These are phyloP conservation scores for Eimeria falciformis DNA, from an alignment of 169 alveolate species.

Conservation along the genomic window DNA sequence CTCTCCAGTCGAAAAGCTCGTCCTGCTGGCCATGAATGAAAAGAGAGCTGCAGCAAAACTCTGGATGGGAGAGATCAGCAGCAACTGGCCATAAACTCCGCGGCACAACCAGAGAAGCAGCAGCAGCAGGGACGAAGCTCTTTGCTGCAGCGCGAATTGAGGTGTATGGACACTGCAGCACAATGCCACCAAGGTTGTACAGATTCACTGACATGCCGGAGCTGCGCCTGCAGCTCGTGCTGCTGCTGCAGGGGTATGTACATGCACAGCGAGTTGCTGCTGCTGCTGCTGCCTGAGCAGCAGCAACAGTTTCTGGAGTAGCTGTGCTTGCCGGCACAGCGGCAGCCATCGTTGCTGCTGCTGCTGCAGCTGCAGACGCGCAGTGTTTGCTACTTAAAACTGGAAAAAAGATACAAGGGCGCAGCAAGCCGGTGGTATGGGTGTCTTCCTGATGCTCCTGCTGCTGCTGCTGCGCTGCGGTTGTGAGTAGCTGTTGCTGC, in stretches of 20 bases:
- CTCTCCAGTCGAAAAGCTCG: conserved; percentile 34
- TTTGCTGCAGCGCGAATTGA: conserved; percentile 84
- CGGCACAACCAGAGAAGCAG: conserved; percentile 75
- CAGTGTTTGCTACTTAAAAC: background rate
- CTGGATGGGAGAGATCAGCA: background rate
- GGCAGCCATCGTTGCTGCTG: conserved; percentile 9
- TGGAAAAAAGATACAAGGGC: background rate
- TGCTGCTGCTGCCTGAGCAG: conserved; percentile 37
- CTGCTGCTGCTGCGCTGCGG: background rate
- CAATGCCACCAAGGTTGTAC: conserved; percentile 78
- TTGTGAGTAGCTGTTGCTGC: background rate
- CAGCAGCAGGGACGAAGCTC: conserved; percentile 77
- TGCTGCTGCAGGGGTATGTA: background rate
- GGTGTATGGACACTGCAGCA: conserved; percentile 83
- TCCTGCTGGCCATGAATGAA: conserved; percentile 82
- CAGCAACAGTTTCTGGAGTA: conserved; percentile 1
- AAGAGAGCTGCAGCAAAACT: conserved; percentile 80
- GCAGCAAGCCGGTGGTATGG: background rate
- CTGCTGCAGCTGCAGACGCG: conserved; percentile 29
- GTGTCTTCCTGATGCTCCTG: background rate
- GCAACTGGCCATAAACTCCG: conserved; percentile 23
- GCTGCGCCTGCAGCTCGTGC: background rate
- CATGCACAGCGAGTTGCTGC: background rate
- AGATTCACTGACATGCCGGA: conserved; percentile 4
- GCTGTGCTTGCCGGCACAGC: conserved; percentile 17